Percentiles rank a stretch among this genome's conserved stretches.
These are phyloP conservation scores for Vaccinium corymbosum DNA, from an alignment of 148 eudicot genomes.

Conservation along the genomic window DNA sequence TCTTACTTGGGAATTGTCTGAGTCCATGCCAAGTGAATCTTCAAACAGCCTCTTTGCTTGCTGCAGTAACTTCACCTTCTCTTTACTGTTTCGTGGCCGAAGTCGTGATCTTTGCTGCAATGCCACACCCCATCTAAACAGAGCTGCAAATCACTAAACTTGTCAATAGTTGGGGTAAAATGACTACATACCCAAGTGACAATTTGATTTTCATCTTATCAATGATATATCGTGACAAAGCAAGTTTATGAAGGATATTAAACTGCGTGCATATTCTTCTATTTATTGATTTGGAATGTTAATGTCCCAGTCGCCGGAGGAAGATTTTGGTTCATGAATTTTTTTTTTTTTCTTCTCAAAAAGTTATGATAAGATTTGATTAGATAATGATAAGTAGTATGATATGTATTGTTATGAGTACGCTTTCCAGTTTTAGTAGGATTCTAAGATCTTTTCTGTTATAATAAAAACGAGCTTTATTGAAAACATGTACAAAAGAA, in stretches of 20 bases:
- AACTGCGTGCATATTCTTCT: background rate
- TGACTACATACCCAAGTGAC: background rate
- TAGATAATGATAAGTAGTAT: no score
- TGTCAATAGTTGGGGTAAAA: background rate
- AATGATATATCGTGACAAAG: background rate
- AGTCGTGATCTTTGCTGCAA: conserved; percentile 83
- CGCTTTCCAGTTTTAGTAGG: no score
- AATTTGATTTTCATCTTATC: background rate
- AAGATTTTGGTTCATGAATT: no score
- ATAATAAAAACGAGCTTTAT: no score
- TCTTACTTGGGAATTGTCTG: conserved; percentile 54
- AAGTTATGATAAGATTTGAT: no score
- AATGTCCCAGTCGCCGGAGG: no score
- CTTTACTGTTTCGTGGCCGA: conserved; percentile 59
- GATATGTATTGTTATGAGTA: no score
- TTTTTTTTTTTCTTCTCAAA: no score
- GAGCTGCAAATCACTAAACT: conserved; percentile 54
- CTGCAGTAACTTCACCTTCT: conserved; percentile 76
- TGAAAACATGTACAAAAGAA: no score
- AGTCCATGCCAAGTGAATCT: conserved; percentile 84
- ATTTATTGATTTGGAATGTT: background rate
- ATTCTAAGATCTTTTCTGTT: no score
- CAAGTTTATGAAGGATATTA: conserved; percentile 1
- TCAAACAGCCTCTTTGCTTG: conserved; percentile 88
- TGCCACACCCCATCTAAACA: conserved; percentile 87